Evolutionary conservation across 225 moss, liverwort and hornwort genomes (phyloP).

Genomic region (Physcomitrium patens): DNA sequence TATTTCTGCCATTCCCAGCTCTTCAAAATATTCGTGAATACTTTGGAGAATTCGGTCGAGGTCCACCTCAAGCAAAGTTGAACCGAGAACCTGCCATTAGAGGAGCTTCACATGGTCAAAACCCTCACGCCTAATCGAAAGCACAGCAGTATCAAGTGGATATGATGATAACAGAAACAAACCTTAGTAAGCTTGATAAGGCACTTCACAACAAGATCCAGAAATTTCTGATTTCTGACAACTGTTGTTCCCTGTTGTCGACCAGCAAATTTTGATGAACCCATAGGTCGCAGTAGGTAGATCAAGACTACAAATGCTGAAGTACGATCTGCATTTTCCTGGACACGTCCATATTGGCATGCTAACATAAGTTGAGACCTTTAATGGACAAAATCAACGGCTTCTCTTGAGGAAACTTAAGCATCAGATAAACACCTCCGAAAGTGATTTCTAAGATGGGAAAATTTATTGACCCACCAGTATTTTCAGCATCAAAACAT

Average conservation of each 20-base stretch:
- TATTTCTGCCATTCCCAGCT: constrained; percentile 95
- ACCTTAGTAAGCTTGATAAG: constrained; percentile 98
- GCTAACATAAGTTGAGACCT: constrained; percentile 3
- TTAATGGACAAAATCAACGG: not conserved
- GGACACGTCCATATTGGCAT: not conserved
- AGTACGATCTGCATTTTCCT: constrained; percentile 96
- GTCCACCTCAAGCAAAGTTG: constrained; percentile 92
- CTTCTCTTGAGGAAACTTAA: not conserved
- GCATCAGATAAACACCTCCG: not conserved
- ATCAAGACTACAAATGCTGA: constrained; percentile 96
- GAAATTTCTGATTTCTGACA: constrained; percentile 80
- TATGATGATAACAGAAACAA: not conserved
- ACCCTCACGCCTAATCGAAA: not conserved
- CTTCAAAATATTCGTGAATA: constrained; percentile 94
- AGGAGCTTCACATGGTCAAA: constrained; percentile 15
- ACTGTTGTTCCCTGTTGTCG: constrained; percentile 54
- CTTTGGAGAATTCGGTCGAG: constrained; percentile 94
- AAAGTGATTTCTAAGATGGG: constrained; percentile 6
- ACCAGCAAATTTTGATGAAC: constrained; percentile 53
- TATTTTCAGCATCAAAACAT: constrained; percentile 97
- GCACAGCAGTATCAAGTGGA: not conserved
- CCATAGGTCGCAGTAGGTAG: constrained; percentile 78
- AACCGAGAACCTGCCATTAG: constrained; percentile 76
- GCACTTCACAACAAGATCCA: constrained; percentile 98
- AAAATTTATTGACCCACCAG: constrained; percentile 42